phyloP scores from a whole-genome alignment of 192 early-diverging fungal species.

The Gryganskiella cystojenkinii region DNA sequence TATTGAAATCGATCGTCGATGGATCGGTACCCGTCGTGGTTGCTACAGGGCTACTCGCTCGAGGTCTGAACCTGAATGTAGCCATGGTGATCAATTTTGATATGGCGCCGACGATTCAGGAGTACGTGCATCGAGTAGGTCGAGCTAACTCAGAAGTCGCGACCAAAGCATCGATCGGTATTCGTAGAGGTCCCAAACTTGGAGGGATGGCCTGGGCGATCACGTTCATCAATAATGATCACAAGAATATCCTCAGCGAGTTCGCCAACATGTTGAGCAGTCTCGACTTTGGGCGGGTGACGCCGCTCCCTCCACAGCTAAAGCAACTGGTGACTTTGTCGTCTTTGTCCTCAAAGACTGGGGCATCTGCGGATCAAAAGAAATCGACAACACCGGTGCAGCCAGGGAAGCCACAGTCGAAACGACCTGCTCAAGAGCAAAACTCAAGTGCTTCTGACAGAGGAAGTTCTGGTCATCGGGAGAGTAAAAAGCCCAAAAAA shows the following conservation, averaged over 20 bases:
- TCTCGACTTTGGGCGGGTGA: slow-evolving; percentile 53
- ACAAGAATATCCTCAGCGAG: slow-evolving; percentile 53
- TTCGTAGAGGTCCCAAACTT: slow-evolving; percentile 35
- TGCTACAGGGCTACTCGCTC: slow-evolving; percentile 61
- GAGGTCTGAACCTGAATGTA: slow-evolving; percentile 64
- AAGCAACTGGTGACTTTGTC: slow-evolving; percentile 21
- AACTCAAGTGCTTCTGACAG: too few relatives aligned
- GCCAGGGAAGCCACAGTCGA: too few relatives aligned
- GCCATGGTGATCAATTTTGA: slow-evolving; percentile 67
- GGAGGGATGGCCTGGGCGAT: slow-evolving; percentile 62
- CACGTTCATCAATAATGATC: slow-evolving; percentile 69
- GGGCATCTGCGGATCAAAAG: too few relatives aligned
- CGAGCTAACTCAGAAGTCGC: slow-evolving; percentile 52
- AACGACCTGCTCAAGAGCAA: too few relatives aligned
- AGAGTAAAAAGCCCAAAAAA: too few relatives aligned
- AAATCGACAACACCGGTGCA: too few relatives aligned
- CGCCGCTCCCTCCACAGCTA: slow-evolving; percentile 58
- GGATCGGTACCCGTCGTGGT: slow-evolving; percentile 56
- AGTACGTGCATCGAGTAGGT: slow-evolving; percentile 68
- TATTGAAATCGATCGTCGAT: slow-evolving; percentile 45
- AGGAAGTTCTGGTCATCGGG: too few relatives aligned
- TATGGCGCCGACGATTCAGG: slow-evolving; percentile 65
- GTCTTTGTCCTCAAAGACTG: too few relatives aligned
- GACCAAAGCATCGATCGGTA: slow-evolving; percentile 21
- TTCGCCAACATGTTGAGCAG: slow-evolving; percentile 57